A percentile compares a stretch with the other conserved stretches of the same genome.
Conservation (phyloP, 208 protist species). For the Crithidia sp. region DNA sequence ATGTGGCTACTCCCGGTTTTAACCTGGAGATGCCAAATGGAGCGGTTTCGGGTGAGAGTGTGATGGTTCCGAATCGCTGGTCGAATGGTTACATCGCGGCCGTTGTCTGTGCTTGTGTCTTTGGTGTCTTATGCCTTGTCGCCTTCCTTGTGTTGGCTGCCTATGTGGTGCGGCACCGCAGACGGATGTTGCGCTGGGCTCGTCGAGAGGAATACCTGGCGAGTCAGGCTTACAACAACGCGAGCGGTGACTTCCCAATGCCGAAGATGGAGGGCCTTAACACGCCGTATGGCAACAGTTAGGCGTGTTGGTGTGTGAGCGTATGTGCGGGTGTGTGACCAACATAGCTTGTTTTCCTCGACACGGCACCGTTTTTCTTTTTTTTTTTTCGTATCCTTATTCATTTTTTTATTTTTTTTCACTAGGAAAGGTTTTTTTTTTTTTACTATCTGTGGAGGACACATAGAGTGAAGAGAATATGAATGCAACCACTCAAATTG, state of each 20-base stretch:
- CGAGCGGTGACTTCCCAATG: background rate
- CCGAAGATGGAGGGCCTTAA: background rate
- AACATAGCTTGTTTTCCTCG: too few relatives aligned
- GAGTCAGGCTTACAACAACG: background rate
- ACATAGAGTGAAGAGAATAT: too few relatives aligned
- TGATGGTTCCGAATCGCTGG: background rate
- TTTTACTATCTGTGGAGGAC: too few relatives aligned
- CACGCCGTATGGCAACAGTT: background rate
- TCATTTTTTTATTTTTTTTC: too few relatives aligned
- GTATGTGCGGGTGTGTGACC: background rate
- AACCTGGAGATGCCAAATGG: background rate
- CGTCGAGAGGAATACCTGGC: background rate
- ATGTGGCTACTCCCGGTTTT: background rate
- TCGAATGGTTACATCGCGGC: constrained; percentile 13
- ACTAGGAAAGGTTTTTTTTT: too few relatives aligned
- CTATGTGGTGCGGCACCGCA: background rate
- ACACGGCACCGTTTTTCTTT: too few relatives aligned
- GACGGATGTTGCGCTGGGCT: background rate
- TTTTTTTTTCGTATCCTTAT: too few relatives aligned
- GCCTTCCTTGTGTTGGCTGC: constrained; percentile 8
- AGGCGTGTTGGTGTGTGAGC: background rate
- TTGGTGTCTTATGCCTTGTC: constrained; percentile 26
- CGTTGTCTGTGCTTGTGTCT: constrained; percentile 23
- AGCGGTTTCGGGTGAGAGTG: background rate
- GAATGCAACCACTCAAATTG: too few relatives aligned